Evolutionary conservation across 2,329 filamentous ascomycete genomes (phyloP).

Genomic region (Podosphaera xanthii): DNA sequence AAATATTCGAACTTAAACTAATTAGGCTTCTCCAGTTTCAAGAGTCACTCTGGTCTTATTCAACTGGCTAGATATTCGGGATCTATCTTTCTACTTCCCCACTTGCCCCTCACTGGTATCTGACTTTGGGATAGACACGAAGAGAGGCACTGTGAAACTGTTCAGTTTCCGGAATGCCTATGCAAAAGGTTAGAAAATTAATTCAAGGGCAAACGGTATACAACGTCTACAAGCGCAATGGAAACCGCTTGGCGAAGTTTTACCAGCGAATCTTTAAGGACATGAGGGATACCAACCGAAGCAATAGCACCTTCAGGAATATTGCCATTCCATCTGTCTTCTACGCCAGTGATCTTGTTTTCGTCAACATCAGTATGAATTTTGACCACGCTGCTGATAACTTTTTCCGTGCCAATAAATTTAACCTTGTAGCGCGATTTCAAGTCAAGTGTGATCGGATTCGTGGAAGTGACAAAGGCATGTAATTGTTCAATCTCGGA

Average conservation of each 20-base stretch:
- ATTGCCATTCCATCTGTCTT: slow-evolving; percentile 31
- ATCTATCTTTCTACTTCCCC: not conserved
- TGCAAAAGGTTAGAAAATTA: not conserved
- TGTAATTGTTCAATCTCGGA: slow-evolving; percentile 30
- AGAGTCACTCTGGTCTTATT: too few relatives aligned
- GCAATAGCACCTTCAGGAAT: slow-evolving; percentile 25
- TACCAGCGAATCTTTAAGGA: slow-evolving; percentile 19
- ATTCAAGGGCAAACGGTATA: not conserved
- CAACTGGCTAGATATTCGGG: too few relatives aligned
- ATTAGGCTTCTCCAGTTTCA: too few relatives aligned
- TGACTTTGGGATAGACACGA: slow-evolving; percentile 28
- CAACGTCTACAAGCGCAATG: slow-evolving; percentile 19
- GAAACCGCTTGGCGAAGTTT: slow-evolving; percentile 5
- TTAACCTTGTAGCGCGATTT: slow-evolving; percentile 30
- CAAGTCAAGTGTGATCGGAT: slow-evolving; percentile 35
- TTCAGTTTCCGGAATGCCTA: slow-evolving; percentile 30
- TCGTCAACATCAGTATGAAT: slow-evolving; percentile 21
- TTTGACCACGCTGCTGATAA: slow-evolving; percentile 24
- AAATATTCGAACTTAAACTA: too few relatives aligned
- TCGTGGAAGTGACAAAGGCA: slow-evolving; percentile 28
- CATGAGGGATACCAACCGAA: slow-evolving; percentile 23
- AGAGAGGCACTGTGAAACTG: slow-evolving; percentile 25
- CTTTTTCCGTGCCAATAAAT: slow-evolving; percentile 26
- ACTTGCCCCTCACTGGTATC: slow-evolving; percentile 20
- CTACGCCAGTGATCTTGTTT: slow-evolving; percentile 25